Base-by-base conservation (phyloP, 345 rosid species). In the Citrus medica region DNA sequence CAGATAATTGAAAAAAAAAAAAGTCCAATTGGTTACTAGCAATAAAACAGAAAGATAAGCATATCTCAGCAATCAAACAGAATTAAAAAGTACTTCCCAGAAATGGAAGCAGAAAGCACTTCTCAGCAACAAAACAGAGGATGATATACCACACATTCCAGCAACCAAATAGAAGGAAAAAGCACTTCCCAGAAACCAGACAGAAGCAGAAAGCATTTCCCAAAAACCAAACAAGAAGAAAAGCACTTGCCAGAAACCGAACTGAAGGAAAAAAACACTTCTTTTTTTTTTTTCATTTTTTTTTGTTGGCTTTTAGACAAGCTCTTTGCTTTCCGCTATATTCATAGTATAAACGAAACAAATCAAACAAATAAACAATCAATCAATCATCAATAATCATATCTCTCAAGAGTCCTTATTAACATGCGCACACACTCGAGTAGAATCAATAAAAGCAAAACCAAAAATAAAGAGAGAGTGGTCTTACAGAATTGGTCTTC, bases 401-500 rank as follows among this genome's bases (percentile, higher is more conserved):
- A 37, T 63, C 64, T 69, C 68, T 64, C 40, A 64, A 64, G 40
- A 19, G 40, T 32, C 24, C 16, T 51, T 35, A 68, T 16, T 27
- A 40, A 46, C 24, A 21, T 28, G n/a, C 63, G 64, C 24, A 27
- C 17, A 63, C 69, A 76, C 19, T 56, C 59, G 67, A 67, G 46
- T 22, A 68, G 16, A 48, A 51, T 55, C 74, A 53, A 59, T n/a
- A 59, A 8, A 8, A 40, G 30, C 9, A 4, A 46, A 42, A 53
- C 10, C 6, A 0, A 28, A 38, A 63, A 51, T 21, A 64, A 6
- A 78, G 35, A 35, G 24, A 27, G 69, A 76, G 25, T 38, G 79
- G 73, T 56, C 86, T 84, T 83, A 88, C 89, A 74, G 35, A 81
- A 51, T 53, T 72, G 67, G 80, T 62, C 65, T 79, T 10, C 85